Percentiles rank a stretch among this genome's conserved stretches.
These are phyloP conservation scores for Rhodosporidiobolus odoratus DNA, from an alignment of 768 basidiomycete species.

Conservation along the genomic window DNA sequence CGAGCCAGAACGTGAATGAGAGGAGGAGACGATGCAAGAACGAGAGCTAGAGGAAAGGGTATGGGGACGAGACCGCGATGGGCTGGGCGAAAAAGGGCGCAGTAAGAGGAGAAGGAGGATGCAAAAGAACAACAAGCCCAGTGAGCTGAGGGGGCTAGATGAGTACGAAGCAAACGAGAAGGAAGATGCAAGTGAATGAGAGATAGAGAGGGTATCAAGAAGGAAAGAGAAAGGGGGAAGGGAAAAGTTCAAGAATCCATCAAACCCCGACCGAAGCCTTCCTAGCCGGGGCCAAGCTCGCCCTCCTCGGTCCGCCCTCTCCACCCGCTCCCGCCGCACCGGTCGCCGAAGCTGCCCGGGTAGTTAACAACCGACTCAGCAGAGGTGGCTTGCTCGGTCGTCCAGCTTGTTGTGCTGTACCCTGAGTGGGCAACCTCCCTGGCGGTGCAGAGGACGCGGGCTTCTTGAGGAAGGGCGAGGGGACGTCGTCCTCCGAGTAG, in stretches of 20 bases:
- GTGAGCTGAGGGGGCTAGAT: not conserved
- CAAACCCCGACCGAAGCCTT: conserved; percentile 23
- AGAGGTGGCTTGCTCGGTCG: conserved; percentile 24
- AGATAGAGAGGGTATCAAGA: not conserved
- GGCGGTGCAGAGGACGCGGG: not conserved
- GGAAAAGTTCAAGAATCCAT: not conserved
- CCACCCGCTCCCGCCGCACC: not conserved
- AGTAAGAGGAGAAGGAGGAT: too few species aligned
- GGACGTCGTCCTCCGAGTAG: conserved; percentile 33
- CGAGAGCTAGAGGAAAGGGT: too few species aligned
- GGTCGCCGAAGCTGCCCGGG: conserved; percentile 10
- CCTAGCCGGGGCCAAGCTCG: conserved; percentile 9
- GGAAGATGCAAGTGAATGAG: not conserved
- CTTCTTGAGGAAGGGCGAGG: conserved; percentile 36
- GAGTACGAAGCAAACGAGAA: not conserved
- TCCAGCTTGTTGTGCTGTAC: not conserved
- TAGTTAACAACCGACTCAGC: conserved; percentile 17
- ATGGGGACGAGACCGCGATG: too few species aligned
- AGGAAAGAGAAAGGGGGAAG: not conserved
- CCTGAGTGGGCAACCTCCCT: not conserved
- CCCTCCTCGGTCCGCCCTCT: conserved; percentile 1
- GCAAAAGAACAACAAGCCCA: too few species aligned
- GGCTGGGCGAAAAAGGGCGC: too few species aligned
- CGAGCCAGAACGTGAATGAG: too few species aligned
- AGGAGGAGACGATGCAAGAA: too few species aligned